Evolutionary conservation across 768 basidiomycete species (phyloP).

Genomic region (Hebeloma cylindrosporum): DNA sequence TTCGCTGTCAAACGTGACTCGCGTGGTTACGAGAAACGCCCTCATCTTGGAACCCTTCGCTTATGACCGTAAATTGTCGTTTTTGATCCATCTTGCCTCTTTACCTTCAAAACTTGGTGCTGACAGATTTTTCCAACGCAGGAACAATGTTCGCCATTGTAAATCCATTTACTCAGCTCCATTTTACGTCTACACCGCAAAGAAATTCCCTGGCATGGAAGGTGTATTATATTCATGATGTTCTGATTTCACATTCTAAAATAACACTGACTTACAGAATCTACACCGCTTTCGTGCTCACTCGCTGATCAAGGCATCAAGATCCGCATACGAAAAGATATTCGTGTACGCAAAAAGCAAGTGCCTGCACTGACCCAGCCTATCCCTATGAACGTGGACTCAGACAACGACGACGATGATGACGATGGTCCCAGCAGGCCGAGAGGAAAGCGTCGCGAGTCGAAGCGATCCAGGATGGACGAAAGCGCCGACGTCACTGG

Average conservation of each 20-base stretch:
- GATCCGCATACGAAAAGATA: slow-evolving; percentile 91
- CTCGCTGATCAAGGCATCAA: slow-evolving; percentile 96
- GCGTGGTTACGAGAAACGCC: too few species aligned
- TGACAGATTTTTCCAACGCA: slow-evolving; percentile 27
- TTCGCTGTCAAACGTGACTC: too few species aligned
- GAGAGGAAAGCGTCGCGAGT: slow-evolving; percentile 27
- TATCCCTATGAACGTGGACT: slow-evolving; percentile 18
- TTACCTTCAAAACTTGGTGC: neutral
- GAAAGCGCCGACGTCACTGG: slow-evolving; percentile 29
- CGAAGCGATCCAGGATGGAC: slow-evolving; percentile 38
- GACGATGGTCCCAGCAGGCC: slow-evolving; percentile 12
- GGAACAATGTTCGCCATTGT: slow-evolving; percentile 86
- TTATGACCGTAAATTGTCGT: too few species aligned
- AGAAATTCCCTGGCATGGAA: slow-evolving; percentile 97
- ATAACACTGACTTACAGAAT: slow-evolving; percentile 51
- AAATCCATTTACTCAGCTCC: slow-evolving; percentile 85
- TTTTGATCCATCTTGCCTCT: too few species aligned
- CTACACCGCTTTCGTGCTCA: slow-evolving; percentile 83
- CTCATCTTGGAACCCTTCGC: too few species aligned
- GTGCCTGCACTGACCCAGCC: slow-evolving; percentile 39
- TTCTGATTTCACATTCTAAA: slow-evolving; percentile 4
- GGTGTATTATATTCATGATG: slow-evolving; percentile 44
- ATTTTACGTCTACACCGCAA: slow-evolving; percentile 94
- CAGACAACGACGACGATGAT: slow-evolving; percentile 27
- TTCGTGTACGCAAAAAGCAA: slow-evolving; percentile 76